phyloP scores from a whole-genome alignment of 441 rosid genomes.

The Mallotus repandus region DNA sequence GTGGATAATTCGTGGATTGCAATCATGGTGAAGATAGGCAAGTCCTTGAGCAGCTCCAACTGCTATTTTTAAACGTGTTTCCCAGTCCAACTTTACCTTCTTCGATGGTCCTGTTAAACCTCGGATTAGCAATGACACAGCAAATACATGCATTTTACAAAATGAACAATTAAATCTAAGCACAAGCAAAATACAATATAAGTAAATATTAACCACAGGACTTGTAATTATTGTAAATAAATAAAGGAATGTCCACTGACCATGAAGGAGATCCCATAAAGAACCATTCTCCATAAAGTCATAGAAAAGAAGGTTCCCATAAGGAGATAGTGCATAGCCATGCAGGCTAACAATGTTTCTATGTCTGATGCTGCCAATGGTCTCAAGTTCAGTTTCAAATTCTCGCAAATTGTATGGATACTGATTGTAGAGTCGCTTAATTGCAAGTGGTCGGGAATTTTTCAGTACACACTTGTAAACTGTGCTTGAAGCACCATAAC shows the following conservation, averaged over 20 bases:
- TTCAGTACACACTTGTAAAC: constrained; percentile 77
- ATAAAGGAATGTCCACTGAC: constrained; percentile 38
- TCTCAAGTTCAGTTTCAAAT: constrained; percentile 93
- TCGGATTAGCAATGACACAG: neutral
- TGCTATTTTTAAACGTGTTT: constrained; percentile 74
- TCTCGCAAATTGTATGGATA: constrained; percentile 57
- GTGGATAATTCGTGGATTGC: constrained; percentile 84
- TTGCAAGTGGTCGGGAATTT: constrained; percentile 85
- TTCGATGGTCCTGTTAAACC: constrained; percentile 52
- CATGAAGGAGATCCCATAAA: constrained; percentile 95
- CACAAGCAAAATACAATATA: too few species aligned
- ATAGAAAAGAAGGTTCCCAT: constrained; percentile 89
- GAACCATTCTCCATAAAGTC: constrained; percentile 98
- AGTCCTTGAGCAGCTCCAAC: constrained; percentile 97
- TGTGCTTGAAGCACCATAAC: constrained; percentile 90
- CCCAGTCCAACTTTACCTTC: constrained; percentile 95
- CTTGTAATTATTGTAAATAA: too few species aligned
- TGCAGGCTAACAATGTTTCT: constrained; percentile 87
- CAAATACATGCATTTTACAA: neutral
- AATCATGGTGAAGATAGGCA: constrained; percentile 95
- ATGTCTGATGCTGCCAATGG: constrained; percentile 90
- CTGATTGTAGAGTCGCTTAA: constrained; percentile 84
- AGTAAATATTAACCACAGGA: too few species aligned
- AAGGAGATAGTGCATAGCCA: constrained; percentile 75
- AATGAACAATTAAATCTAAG: neutral